Conservation (phyloP, 345 rosid species). For the Murraya koenigii region DNA sequence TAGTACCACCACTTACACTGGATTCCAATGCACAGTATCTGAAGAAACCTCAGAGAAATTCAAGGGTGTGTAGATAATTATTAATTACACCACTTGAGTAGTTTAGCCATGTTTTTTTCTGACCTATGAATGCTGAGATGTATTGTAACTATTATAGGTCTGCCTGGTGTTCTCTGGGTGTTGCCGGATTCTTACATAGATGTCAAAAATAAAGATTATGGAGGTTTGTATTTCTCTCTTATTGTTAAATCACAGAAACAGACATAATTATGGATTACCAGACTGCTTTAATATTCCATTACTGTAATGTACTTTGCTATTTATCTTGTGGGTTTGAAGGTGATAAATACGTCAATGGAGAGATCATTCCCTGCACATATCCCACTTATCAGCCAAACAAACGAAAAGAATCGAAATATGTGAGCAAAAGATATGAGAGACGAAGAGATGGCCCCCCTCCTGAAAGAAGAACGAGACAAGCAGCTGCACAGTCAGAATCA, state of each 20-base stretch:
- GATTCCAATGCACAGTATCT: constrained; percentile 84
- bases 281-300: not conserved
- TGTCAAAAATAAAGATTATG: constrained; percentile 96
- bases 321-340: constrained; percentile 32
- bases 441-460: constrained; percentile 84
- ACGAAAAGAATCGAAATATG: constrained; percentile 55
- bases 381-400: constrained; percentile 93
- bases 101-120: not conserved
- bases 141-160: constrained; percentile 42
- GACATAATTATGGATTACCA: not conserved
- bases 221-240: constrained; percentile 48
- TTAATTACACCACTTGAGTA: not conserved
- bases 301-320: not conserved
- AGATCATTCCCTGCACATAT: constrained; percentile 85
- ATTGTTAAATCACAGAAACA: not conserved
- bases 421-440: constrained; percentile 72
- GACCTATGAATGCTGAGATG: not conserved
- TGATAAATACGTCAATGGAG: constrained; percentile 91
- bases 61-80: constrained; percentile 47
- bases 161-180: constrained; percentile 99
- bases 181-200: constrained; percentile 95
- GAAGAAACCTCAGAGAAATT: constrained; percentile 90
- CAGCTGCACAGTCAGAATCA: constrained; percentile 46
- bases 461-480: constrained; percentile 60
- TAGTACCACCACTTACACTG: constrained; percentile 90